phyloP scores from a whole-genome alignment of 768 basidiomycete species.

The Rhodosporidiobolus odoratus region DNA sequence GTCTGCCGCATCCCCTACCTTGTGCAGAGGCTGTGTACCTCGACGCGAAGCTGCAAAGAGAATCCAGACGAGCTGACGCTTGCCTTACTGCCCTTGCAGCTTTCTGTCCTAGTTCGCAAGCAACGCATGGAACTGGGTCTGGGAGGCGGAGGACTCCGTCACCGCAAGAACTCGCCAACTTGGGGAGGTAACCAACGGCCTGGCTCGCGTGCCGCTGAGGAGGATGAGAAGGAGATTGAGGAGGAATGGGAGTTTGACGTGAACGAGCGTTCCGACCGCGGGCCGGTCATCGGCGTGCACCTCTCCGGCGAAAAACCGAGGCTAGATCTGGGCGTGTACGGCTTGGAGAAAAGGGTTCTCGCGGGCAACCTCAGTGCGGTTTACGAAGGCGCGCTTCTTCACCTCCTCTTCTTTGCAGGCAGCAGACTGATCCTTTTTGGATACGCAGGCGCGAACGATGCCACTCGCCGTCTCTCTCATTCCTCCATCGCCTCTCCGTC shows the following conservation, averaged over 20 bases:
- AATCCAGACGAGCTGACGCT: not conserved
- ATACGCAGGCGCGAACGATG: constrained; percentile 12
- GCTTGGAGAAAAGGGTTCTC: not conserved
- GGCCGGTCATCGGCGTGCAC: constrained; percentile 31
- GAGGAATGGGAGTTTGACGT: constrained; percentile 25
- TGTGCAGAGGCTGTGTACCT: not conserved
- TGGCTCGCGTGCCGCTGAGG: not conserved
- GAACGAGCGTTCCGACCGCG: constrained; percentile 26
- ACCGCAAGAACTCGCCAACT: constrained; percentile 35
- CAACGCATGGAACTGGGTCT: constrained; percentile 35
- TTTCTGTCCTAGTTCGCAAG: constrained; percentile 18
- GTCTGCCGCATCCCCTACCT: not conserved
- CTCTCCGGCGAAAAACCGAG: not conserved
- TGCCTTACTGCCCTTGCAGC: not conserved
- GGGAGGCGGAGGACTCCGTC: constrained; percentile 27
- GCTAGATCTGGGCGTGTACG: constrained; percentile 3
- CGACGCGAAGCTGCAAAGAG: no score
- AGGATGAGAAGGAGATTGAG: constrained; percentile 13
- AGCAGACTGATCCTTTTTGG: not conserved
- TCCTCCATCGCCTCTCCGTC: constrained; percentile 10
- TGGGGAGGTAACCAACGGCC: constrained; percentile 19
- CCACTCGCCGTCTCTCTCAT: constrained; percentile 20
- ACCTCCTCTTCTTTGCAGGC: not conserved
- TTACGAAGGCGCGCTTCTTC: not conserved
- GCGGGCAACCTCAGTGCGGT: constrained; percentile 5